Evolutionary conservation across 1,139 yeast species (phyloP).

Genomic region (Yamadazyma trypodendri): DNA sequence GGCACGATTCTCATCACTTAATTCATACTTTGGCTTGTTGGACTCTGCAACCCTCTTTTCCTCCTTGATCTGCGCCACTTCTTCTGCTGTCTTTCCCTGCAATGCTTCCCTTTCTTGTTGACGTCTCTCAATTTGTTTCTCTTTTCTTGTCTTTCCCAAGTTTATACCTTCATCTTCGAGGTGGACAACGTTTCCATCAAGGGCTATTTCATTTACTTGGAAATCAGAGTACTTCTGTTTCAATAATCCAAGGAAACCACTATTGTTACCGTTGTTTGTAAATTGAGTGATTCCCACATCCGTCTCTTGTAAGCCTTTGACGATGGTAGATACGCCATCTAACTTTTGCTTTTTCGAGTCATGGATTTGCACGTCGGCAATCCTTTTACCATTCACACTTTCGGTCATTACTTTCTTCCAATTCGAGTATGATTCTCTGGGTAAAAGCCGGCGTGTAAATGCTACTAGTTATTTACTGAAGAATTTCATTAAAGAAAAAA

Average conservation of each 20-base stretch:
- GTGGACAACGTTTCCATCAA: slow-evolving; percentile 69
- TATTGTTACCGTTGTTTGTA: slow-evolving; percentile 42
- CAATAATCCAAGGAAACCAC: slow-evolving; percentile 75
- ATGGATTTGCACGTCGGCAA: slow-evolving; percentile 4
- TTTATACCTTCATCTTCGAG: slow-evolving; percentile 72
- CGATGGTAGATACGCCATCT: slow-evolving; percentile 5
- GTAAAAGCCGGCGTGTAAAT: slow-evolving; percentile 4
- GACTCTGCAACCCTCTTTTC: slow-evolving; percentile 24
- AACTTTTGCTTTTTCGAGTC: slow-evolving; percentile 11
- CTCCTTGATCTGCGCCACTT: slow-evolving; percentile 31
- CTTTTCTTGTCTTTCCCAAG: slow-evolving; percentile 49
- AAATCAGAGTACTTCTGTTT: slow-evolving; percentile 95
- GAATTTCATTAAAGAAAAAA: slow-evolving; percentile 9
- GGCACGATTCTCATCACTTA: slow-evolving; percentile 44
- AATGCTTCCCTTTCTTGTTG: slow-evolving; percentile 38
- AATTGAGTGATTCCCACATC: slow-evolving; percentile 87
- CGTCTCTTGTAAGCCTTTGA: slow-evolving; percentile 43
- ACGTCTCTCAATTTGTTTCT: slow-evolving; percentile 47
- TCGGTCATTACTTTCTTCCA: slow-evolving; percentile 1
- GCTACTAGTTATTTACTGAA: slow-evolving; percentile 9
- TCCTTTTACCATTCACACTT: slow-evolving; percentile 6
- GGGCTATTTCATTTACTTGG: slow-evolving; percentile 81
- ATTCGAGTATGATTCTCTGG: neutral
- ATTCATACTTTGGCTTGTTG: slow-evolving; percentile 37
- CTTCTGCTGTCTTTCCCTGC: slow-evolving; percentile 36